These are phyloP conservation scores for Nidula niveotomentosa DNA, from an alignment of 1,284 basidiomycete species.

Conservation along the genomic window DNA sequence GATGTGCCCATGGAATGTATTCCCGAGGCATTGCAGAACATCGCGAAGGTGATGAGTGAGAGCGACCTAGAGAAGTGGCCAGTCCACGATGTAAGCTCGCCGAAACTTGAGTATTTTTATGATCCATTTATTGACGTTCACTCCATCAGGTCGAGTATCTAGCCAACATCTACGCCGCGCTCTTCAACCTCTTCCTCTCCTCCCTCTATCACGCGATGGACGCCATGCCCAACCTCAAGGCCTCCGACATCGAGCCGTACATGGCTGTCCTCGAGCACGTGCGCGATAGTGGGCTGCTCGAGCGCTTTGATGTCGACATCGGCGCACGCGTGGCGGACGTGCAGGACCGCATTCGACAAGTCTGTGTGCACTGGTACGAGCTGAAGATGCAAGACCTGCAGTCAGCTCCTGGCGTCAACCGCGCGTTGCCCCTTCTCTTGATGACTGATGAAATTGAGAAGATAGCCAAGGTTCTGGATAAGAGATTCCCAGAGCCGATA, in stretches of 20 bases:
- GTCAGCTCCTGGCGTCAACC: slow-evolving; percentile 69
- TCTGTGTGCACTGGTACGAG: slow-evolving; percentile 72
- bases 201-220: slow-evolving; percentile 87
- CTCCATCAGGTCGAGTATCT: slow-evolving; percentile 59
- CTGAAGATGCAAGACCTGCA: slow-evolving; percentile 70
- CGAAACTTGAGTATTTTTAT: background rate
- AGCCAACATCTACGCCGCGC: slow-evolving; percentile 59
- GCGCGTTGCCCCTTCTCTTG: slow-evolving; percentile 75
- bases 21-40: slow-evolving; percentile 80
- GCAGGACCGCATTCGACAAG: slow-evolving; percentile 64
- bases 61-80: slow-evolving; percentile 79
- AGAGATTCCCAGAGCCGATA: slow-evolving; percentile 82
- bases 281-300: slow-evolving; percentile 65
- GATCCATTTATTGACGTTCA: slow-evolving; percentile 3
- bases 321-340: slow-evolving; percentile 67
- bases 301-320: slow-evolving; percentile 67
- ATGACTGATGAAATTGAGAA: slow-evolving; percentile 93
- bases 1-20: slow-evolving; percentile 95
- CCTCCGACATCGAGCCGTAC: slow-evolving; percentile 63
- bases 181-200: slow-evolving; percentile 90
- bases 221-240: slow-evolving; percentile 68
- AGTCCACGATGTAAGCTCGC: slow-evolving; percentile 67
- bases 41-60: slow-evolving; percentile 72
- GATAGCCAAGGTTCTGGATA: slow-evolving; percentile 78
- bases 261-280: slow-evolving; percentile 73